phyloP scores from a whole-genome alignment of 768 basidiomycete species.

The Fibroporia radiculosa region DNA sequence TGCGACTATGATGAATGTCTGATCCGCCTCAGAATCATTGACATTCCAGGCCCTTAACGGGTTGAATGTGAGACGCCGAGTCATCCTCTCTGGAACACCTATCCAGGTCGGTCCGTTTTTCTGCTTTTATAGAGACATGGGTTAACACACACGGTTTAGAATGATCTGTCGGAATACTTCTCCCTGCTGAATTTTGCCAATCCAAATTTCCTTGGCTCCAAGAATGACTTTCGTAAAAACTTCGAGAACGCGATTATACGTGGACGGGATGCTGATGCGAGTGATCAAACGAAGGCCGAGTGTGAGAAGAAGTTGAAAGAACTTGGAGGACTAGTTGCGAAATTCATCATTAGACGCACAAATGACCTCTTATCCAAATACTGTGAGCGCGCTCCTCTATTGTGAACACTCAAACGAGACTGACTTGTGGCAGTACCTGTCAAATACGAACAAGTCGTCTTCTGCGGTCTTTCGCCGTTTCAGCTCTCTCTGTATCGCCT shows the following conservation, averaged over 20 bases:
- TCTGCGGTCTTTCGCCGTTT: slow-evolving; percentile 78
- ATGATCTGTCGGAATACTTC: slow-evolving; percentile 92
- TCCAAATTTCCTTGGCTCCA: slow-evolving; percentile 81
- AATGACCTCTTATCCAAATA: slow-evolving; percentile 95
- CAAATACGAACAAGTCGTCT: slow-evolving; percentile 98
- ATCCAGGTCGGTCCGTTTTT: slow-evolving; percentile 51
- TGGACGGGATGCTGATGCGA: slow-evolving; percentile 84
- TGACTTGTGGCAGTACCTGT: slow-evolving; percentile 67
- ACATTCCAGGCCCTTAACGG: slow-evolving; percentile 81
- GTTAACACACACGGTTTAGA: slow-evolving; percentile 36
- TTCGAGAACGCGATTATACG: slow-evolving; percentile 89
- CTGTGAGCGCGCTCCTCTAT: slow-evolving; percentile 39
- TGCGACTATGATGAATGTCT: no score
- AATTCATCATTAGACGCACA: slow-evolving; percentile 91
- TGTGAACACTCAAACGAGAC: no score
- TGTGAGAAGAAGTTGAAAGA: slow-evolving; percentile 90
- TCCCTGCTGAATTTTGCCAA: slow-evolving; percentile 91
- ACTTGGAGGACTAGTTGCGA: slow-evolving; percentile 77
- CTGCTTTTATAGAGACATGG: neutral
- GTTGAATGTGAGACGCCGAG: slow-evolving; percentile 82
- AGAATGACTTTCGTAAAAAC: slow-evolving; percentile 90
- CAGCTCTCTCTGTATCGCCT: slow-evolving; percentile 81
- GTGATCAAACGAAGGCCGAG: slow-evolving; percentile 65
- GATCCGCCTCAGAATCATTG: slow-evolving; percentile 52
- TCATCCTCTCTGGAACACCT: slow-evolving; percentile 91